phyloP scores from a whole-genome alignment of 2,329 filamentous ascomycete species.

The Botrytis medusae region DNA sequence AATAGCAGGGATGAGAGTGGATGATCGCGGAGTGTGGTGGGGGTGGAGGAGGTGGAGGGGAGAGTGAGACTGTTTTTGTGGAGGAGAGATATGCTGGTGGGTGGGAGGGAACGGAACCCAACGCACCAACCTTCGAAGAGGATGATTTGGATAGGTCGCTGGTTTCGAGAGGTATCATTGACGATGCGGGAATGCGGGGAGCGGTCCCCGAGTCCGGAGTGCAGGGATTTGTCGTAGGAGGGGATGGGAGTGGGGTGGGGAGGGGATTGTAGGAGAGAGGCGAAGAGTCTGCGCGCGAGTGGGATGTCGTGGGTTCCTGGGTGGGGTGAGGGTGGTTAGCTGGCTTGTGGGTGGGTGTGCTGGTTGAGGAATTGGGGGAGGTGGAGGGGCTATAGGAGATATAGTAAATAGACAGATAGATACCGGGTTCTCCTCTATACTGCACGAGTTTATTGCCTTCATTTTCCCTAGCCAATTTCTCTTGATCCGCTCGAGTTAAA shows the following conservation, averaged over 20 bases:
- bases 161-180: slow-evolving; percentile 36
- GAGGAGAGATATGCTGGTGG: slow-evolving; percentile 48
- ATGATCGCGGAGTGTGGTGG: slow-evolving; percentile 45
- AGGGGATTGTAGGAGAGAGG: slow-evolving; percentile 48
- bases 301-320: slow-evolving; percentile 60
- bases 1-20: slow-evolving; percentile 55
- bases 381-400: neutral
- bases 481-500: slow-evolving; percentile 58
- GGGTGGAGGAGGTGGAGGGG: slow-evolving; percentile 35
- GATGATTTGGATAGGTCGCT: slow-evolving; percentile 47
- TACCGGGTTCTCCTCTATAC: slow-evolving; percentile 64
- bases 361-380: too few relatives aligned
- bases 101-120: slow-evolving; percentile 59
- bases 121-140: slow-evolving; percentile 75
- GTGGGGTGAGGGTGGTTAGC: slow-evolving; percentile 47
- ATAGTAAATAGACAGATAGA: neutral
- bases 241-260: slow-evolving; percentile 52
- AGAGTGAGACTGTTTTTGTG: slow-evolving; percentile 33
- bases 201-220: slow-evolving; percentile 63
- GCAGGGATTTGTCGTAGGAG: slow-evolving; percentile 65
- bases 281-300: slow-evolving; percentile 55
- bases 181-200: slow-evolving; percentile 51
- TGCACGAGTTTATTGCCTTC: slow-evolving; percentile 61
- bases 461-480: slow-evolving; percentile 52
- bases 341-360: neutral